phyloP scores from a whole-genome alignment of 2,329 filamentous ascomycete species.

The Trichoderma pleuroti region DNA sequence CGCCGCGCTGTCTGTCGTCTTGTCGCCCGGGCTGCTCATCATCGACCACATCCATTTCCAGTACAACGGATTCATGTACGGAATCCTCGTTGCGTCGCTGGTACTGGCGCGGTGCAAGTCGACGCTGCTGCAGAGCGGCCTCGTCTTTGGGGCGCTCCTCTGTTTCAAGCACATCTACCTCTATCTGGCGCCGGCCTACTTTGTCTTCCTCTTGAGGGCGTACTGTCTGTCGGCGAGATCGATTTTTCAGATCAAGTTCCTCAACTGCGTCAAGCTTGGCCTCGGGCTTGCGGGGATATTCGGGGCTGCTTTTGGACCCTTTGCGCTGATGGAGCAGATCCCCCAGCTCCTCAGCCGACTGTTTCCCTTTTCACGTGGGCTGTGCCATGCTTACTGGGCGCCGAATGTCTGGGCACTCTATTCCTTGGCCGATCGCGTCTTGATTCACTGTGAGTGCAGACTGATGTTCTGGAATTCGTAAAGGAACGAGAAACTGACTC shows the following conservation, averaged over 20 bases:
- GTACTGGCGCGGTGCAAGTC: constrained; percentile 74
- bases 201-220: constrained; percentile 82
- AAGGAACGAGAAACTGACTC: constrained; percentile 18
- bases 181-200: constrained; percentile 93
- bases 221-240: constrained; percentile 82
- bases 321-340: constrained; percentile 75
- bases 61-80: constrained; percentile 97
- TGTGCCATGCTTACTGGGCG: constrained; percentile 98
- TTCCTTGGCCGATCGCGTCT: constrained; percentile 78
- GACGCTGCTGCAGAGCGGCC: constrained; percentile 71
- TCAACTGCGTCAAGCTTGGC: constrained; percentile 82
- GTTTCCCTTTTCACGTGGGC: constrained; percentile 88
- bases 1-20: constrained; percentile 80
- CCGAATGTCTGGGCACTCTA: constrained; percentile 97
- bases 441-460: constrained; percentile 67
- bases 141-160: constrained; percentile 78
- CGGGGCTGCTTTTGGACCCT: constrained; percentile 82
- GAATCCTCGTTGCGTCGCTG: constrained; percentile 80
- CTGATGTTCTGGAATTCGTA: background rate
- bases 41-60: constrained; percentile 99
- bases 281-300: constrained; percentile 68
- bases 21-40: constrained; percentile 90
- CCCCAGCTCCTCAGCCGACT: constrained; percentile 78
- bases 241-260: constrained; percentile 69
- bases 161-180: constrained; percentile 99